These are phyloP conservation scores for Plectosphaerella sp. DNA, from an alignment of 2,329 filamentous ascomycete genomes.

Conservation along the genomic window DNA sequence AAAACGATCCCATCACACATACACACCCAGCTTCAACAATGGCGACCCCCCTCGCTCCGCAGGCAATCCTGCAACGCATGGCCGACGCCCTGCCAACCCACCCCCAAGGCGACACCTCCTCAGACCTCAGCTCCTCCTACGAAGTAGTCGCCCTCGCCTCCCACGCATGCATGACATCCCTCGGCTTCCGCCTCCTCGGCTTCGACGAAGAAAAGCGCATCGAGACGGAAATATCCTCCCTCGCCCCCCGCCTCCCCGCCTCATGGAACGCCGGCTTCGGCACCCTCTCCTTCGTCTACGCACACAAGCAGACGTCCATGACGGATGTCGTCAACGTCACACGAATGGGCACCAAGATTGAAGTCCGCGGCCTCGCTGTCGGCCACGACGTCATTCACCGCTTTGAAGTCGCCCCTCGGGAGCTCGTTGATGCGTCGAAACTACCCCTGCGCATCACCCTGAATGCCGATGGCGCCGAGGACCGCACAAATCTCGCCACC, in stretches of 20 bases:
- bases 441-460: constrained; percentile 54
- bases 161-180: constrained; percentile 76
- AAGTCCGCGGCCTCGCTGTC: constrained; percentile 73
- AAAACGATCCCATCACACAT: neutral
- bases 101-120: constrained; percentile 45
- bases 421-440: constrained; percentile 63
- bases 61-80: constrained; percentile 51
- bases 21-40: neutral
- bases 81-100: constrained; percentile 56
- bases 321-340: constrained; percentile 78
- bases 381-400: constrained; percentile 77
- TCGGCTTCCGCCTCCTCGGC: constrained; percentile 77
- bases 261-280: constrained; percentile 75
- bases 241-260: constrained; percentile 61
- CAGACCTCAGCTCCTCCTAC: constrained; percentile 64
- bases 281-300: constrained; percentile 80
- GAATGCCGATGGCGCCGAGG: constrained; percentile 36
- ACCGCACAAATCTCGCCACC: constrained; percentile 41
- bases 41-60: constrained; percentile 33
- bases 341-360: constrained; percentile 76
- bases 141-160: constrained; percentile 81
- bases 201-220: constrained; percentile 78
- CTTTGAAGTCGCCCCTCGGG: constrained; percentile 69
- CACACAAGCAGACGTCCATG: constrained; percentile 80
- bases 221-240: constrained; percentile 51